Conservation (phyloP, 257 asterid genomes). For the Solanum piurae region DNA sequence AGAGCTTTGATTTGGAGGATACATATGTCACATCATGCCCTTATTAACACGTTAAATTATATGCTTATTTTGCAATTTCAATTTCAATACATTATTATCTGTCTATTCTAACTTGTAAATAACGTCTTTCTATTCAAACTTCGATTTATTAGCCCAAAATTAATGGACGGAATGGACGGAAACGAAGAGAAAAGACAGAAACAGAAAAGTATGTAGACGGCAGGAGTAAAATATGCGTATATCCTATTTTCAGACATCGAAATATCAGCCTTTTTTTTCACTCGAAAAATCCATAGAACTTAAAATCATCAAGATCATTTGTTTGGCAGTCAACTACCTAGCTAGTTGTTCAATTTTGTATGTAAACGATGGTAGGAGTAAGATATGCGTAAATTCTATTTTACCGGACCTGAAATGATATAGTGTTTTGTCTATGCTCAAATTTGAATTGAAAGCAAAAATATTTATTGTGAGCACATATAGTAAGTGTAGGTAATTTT, state of each 20-base stretch:
- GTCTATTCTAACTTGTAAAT: not conserved
- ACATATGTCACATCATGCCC: not conserved
- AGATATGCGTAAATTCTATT: not conserved
- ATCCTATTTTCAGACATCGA: not conserved
- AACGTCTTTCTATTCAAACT: not conserved
- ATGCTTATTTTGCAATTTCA: not conserved
- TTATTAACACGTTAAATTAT: not conserved
- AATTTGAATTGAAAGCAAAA: no score
- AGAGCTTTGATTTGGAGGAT: not conserved
- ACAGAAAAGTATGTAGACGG: no score
- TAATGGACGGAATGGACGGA: not conserved
- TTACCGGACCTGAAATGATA: no score
- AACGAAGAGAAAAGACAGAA: not conserved
- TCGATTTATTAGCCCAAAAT: not conserved
- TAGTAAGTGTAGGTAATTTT: no score
- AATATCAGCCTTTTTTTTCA: not conserved
- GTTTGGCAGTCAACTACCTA: not conserved
- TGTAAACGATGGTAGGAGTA: no score
- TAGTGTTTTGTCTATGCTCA: no score
- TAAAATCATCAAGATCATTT: not conserved
- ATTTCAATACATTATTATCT: not conserved
- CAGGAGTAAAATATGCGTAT: no score
- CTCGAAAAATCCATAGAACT: not conserved
- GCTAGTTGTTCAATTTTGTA: not conserved
- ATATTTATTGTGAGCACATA: no score